Percentiles rank a stretch among this genome's conserved stretches.
Conservation (phyloP, 352 stramenopile species). For the Phytophthora idaei region DNA sequence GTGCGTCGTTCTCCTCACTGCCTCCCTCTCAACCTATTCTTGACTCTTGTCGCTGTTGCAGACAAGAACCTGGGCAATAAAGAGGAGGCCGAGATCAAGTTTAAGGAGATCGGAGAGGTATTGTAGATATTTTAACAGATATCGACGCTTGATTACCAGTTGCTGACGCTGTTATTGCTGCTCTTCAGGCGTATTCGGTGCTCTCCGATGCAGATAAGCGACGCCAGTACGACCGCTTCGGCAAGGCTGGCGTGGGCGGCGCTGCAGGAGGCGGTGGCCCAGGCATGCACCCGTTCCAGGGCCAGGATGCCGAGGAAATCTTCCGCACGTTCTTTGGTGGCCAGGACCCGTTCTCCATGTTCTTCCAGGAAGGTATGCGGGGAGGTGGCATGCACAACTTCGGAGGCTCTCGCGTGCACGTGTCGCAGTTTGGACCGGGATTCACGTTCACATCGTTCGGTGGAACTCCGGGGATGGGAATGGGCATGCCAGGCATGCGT, state of each 20-base stretch:
- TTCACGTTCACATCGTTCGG: conserved; percentile 83
- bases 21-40: neutral
- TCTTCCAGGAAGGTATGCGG: conserved; percentile 78
- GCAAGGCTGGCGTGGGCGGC: conserved; percentile 72
- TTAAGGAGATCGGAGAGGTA: conserved; percentile 89
- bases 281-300: conserved; percentile 63
- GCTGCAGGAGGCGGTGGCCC: conserved; percentile 37
- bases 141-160: neutral
- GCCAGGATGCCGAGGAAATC: conserved; percentile 81
- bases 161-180: neutral
- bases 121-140: conserved; percentile 14
- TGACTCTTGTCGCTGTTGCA: conserved; percentile 25
- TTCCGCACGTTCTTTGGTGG: conserved; percentile 85
- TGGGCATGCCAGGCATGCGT: conserved; percentile 62
- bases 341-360: conserved; percentile 85
- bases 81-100: conserved; percentile 87
- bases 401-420: conserved; percentile 68
- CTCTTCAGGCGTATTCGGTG: conserved; percentile 85
- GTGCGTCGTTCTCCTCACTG: conserved; percentile 26
- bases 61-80: conserved; percentile 92
- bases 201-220: conserved; percentile 90
- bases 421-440: conserved; percentile 80
- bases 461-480: conserved; percentile 50
- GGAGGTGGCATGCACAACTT: conserved; percentile 50
- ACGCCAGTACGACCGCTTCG: conserved; percentile 92